These are phyloP conservation scores for Kernera saxatilis DNA, from an alignment of 345 rosid species.

Conservation along the genomic window DNA sequence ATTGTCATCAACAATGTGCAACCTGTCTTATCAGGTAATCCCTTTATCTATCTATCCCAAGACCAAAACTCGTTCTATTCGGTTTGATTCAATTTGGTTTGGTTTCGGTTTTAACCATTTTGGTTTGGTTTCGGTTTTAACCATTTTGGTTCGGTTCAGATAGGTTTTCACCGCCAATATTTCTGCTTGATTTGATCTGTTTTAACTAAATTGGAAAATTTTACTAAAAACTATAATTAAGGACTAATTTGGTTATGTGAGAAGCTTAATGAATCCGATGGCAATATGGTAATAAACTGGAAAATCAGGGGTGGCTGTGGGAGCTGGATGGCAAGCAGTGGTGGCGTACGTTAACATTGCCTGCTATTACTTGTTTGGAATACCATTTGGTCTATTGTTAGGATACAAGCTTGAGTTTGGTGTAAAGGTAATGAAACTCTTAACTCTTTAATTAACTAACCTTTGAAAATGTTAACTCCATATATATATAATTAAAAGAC, in stretches of 20 bases:
- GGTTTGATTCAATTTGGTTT: neutral
- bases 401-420: conserved; percentile 54
- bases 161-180: no score
- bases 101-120: neutral
- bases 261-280: neutral
- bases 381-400: conserved; percentile 64
- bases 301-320: conserved; percentile 56
- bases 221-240: neutral
- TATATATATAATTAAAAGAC: no score
- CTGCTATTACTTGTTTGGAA: conserved; percentile 67
- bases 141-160: neutral
- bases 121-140: neutral
- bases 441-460: neutral
- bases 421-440: conserved; percentile 2
- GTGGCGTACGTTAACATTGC: conserved; percentile 76
- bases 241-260: neutral
- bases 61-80: neutral
- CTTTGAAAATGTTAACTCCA: neutral
- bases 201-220: neutral
- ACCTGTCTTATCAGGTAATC: conserved; percentile 86
- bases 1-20: conserved; percentile 67
- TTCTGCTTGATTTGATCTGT: no score
- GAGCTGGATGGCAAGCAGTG: conserved; percentile 72
- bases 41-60: neutral
- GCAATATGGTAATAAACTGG: neutral